Conservation (phyloP, 2,329 filamentous ascomycete genomes). For the Neofusicoccum laricinum region DNA sequence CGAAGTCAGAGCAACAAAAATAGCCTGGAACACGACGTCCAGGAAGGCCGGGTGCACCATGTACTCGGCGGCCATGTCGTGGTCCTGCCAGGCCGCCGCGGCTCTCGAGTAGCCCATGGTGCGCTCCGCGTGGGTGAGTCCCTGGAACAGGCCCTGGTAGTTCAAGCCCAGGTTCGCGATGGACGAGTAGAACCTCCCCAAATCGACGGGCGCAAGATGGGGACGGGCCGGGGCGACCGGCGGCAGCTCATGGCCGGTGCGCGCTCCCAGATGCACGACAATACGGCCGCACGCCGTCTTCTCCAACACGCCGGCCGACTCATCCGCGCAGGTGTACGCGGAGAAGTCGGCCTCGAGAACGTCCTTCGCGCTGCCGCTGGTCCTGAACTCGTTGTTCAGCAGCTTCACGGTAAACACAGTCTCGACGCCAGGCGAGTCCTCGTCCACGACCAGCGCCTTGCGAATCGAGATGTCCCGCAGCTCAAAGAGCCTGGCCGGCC, state of each 20-base stretch:
- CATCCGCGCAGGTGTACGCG: neutral
- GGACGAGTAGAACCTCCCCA: conserved; percentile 21
- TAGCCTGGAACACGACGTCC: conserved; percentile 32
- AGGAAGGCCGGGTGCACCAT: conserved; percentile 27
- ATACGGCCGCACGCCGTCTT: neutral
- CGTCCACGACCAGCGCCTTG: conserved; percentile 18
- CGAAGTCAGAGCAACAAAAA: conserved; percentile 28
- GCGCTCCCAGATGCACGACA: conserved; percentile 16
- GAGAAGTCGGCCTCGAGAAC: neutral
- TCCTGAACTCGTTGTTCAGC: neutral
- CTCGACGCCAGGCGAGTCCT: conserved; percentile 7
- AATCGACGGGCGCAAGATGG: neutral
- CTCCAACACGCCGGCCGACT: neutral
- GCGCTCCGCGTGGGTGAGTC: conserved; percentile 12
- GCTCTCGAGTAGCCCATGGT: conserved; percentile 14
- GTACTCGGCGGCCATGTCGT: neutral
- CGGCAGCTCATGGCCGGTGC: neutral
- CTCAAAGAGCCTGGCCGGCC: conserved; percentile 16
- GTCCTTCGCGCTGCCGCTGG: neutral
- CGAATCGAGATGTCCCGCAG: conserved; percentile 20
- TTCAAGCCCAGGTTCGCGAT: conserved; percentile 23
- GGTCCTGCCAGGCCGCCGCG: neutral
- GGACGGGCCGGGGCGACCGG: neutral
- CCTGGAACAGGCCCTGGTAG: conserved; percentile 20
- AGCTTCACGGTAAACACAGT: neutral